Percentiles rank a stretch among this genome's conserved stretches.
phyloP scores from a whole-genome alignment of 1,284 basidiomycete species.

The Cryptococcus jaspeensis region DNA sequence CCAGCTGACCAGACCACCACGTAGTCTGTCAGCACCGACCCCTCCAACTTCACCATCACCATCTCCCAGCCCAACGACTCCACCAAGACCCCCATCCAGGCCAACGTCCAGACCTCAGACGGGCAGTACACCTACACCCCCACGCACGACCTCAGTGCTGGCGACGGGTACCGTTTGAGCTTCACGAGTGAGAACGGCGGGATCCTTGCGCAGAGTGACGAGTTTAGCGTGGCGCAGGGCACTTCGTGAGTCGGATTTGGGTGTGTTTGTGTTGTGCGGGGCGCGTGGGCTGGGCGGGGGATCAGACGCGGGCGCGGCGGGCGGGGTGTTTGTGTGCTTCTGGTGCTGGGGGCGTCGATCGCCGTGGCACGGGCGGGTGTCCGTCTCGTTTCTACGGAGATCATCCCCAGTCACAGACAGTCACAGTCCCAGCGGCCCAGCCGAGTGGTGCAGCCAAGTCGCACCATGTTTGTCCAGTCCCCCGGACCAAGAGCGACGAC shows the following conservation, averaged over 20 bases:
- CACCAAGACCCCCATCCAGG: conserved; percentile 26
- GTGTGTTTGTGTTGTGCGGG: too few relatives aligned
- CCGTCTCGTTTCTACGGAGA: too few relatives aligned
- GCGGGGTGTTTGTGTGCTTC: too few relatives aligned
- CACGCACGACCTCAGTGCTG: conserved; percentile 17
- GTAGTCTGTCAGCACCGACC: conserved; percentile 42
- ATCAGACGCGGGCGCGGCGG: too few relatives aligned
- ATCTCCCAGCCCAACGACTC: conserved; percentile 29
- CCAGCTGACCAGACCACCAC: conserved; percentile 1
- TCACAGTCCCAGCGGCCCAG: too few relatives aligned
- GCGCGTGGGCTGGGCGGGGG: too few relatives aligned
- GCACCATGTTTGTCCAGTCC: too few relatives aligned
- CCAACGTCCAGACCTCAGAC: conserved; percentile 30
- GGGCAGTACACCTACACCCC: conserved; percentile 41
- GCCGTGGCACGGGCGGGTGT: too few relatives aligned
- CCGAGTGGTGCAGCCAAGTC: too few relatives aligned
- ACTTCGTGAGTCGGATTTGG: conserved; percentile 16
- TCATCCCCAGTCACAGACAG: too few relatives aligned
- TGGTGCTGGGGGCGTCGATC: too few relatives aligned
- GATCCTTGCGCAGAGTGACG: conserved; percentile 43
- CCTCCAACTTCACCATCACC: conserved; percentile 34
- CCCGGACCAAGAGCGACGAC: too few relatives aligned
- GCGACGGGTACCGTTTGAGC: conserved; percentile 34
- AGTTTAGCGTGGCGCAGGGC: conserved; percentile 35
- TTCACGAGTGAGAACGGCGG: conserved; percentile 24